Conservation (phyloP, 345 rosid genomes). For the Schrenkiella parvula region DNA sequence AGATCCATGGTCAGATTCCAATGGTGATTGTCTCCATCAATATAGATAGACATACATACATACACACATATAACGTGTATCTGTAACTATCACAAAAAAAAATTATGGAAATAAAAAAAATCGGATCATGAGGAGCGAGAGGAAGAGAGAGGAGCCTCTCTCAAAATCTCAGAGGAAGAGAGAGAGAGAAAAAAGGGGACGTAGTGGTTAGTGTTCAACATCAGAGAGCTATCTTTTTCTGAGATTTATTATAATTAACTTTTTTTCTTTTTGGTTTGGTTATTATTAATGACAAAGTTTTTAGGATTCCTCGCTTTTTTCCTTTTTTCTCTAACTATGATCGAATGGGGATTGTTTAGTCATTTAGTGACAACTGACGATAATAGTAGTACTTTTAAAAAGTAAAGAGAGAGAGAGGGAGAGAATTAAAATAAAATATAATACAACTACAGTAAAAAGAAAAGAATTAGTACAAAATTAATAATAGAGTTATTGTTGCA, state of each 20-base stretch:
- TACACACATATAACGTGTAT: constrained; percentile 30
- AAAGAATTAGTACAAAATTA: background rate
- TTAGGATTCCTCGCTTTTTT: constrained; percentile 26
- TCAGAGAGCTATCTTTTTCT: constrained; percentile 25
- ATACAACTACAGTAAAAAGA: background rate
- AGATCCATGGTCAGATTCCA: constrained; percentile 36
- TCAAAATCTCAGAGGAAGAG: constrained; percentile 16
- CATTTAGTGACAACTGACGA: constrained; percentile 23
- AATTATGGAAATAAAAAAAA: background rate
- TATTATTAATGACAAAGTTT: constrained; percentile 7
- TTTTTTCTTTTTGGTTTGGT: background rate
- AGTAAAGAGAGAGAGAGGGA: background rate
- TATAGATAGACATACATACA: constrained; percentile 5
- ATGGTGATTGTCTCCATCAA: constrained; percentile 32
- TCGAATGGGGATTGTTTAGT: constrained; percentile 19
- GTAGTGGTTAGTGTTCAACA: constrained; percentile 31
- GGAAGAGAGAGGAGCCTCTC: constrained; percentile 22
- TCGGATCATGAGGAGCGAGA: constrained; percentile 25
- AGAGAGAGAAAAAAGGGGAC: background rate
- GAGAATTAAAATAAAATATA: background rate
- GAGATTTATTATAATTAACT: constrained; percentile 14
- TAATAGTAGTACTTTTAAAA: background rate
- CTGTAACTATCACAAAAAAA: constrained; percentile 19
- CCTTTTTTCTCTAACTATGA: constrained; percentile 11
- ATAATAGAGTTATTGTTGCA: background rate